These are phyloP conservation scores for Penicillium aurantiogriseum DNA, from an alignment of 2,329 filamentous ascomycete species.

Conservation along the genomic window DNA sequence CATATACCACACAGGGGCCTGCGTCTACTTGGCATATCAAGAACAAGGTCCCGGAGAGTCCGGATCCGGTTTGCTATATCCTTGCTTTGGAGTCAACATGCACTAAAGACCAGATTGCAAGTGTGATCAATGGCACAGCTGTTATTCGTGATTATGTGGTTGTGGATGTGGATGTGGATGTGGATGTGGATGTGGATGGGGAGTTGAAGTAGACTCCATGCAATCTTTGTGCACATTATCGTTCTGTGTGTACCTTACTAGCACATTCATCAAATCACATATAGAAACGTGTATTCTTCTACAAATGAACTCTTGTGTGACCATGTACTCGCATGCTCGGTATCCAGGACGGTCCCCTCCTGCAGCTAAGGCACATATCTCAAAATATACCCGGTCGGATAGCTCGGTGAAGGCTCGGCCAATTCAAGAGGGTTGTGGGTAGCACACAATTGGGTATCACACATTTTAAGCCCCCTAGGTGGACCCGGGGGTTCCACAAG, in stretches of 20 bases:
- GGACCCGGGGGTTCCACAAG: not conserved
- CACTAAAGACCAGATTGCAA: slow-evolving; percentile 44
- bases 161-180: slow-evolving; percentile 29
- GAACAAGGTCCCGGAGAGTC: slow-evolving; percentile 43
- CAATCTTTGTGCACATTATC: not conserved
- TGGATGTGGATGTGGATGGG: not conserved
- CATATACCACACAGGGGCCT: slow-evolving; percentile 43
- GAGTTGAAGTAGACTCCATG: slow-evolving; percentile 3
- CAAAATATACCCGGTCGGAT: not conserved
- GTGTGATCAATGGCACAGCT: slow-evolving; percentile 47
- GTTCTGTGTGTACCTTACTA: not conserved
- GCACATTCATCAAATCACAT: not conserved
- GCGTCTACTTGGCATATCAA: slow-evolving; percentile 46
- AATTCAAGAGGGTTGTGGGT: not conserved
- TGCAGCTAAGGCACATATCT: not conserved
- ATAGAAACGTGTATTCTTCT: not conserved
- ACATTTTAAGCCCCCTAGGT: not conserved
- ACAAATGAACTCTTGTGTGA: not conserved
- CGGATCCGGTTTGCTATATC: slow-evolving; percentile 48
- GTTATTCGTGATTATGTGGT: slow-evolving; percentile 50
- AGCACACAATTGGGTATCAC: not conserved
- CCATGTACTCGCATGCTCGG: not conserved
- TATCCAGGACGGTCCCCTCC: too few relatives aligned
- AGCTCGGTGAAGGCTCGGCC: too few relatives aligned
- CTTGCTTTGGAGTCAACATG: slow-evolving; percentile 41